A percentile compares a stretch with the other conserved stretches of the same genome.
phyloP scores from a whole-genome alignment of 805 yeast genomes.

The Pichia occidentalis region DNA sequence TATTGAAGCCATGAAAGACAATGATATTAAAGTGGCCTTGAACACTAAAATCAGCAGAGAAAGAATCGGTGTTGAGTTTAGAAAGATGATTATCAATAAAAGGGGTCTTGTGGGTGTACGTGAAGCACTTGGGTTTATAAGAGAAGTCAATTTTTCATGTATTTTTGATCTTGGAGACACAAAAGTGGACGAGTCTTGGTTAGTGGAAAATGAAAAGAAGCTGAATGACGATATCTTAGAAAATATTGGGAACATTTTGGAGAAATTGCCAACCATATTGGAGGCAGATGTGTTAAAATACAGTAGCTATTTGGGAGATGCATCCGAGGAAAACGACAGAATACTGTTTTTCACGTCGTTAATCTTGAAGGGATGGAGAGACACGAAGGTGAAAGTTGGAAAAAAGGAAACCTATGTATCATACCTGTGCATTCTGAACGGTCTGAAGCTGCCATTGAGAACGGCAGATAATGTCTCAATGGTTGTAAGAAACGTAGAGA shows the following conservation, averaged over 20 bases:
- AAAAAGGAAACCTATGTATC: slow-evolving; percentile 34
- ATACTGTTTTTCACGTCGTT: slow-evolving; percentile 40
- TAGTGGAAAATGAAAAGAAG: slow-evolving; percentile 11
- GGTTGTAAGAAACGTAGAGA: slow-evolving; percentile 32
- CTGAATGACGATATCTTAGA: slow-evolving; percentile 13
- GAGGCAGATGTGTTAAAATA: slow-evolving; percentile 6
- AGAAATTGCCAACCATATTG: slow-evolving; percentile 17
- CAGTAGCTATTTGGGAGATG: slow-evolving; percentile 5
- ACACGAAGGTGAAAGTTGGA: slow-evolving; percentile 25
- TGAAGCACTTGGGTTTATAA: slow-evolving; percentile 56
- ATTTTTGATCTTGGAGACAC: slow-evolving; percentile 45
- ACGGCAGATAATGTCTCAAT: slow-evolving; percentile 47
- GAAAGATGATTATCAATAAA: slow-evolving; percentile 62
- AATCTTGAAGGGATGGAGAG: slow-evolving; percentile 45
- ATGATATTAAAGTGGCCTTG: slow-evolving; percentile 52
- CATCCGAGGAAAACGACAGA: slow-evolving; percentile 20
- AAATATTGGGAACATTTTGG: slow-evolving; percentile 19
- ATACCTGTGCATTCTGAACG: slow-evolving; percentile 55
- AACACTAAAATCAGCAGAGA: slow-evolving; percentile 78
- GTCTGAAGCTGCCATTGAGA: slow-evolving; percentile 55
- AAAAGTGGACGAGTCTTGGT: slow-evolving; percentile 18
- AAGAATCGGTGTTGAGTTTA: slow-evolving; percentile 80
- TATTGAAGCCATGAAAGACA: slow-evolving; percentile 55
- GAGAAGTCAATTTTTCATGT: slow-evolving; percentile 46
- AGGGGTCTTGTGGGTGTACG: slow-evolving; percentile 38